Evolutionary conservation across 2,329 filamentous ascomycete genomes (phyloP), one percentile per base, ranked within the genome.

Genomic region (Penicillium sp.): DNA sequence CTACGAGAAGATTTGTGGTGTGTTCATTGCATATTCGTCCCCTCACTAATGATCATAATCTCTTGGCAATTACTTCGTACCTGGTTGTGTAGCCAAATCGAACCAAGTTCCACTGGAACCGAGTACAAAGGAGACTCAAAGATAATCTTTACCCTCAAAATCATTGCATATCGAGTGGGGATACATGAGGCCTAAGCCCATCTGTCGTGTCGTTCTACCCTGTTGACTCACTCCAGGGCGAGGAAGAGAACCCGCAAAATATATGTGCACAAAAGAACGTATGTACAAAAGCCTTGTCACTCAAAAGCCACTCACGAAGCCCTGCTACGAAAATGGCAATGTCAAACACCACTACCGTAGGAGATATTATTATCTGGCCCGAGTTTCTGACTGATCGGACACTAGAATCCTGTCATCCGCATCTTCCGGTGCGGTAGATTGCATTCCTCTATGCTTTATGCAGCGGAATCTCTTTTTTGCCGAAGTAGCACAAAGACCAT

Each of bases 91-190:
- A 2, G 19, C 37, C 37, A 41, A 22, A 5, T 21, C 5, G 5
- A 11, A 6, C 10, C 13, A 11, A 5, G 19, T 41, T 22, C 14
- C 37, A 37, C 33, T 37, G 9, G 16, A n/a, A 37, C 33, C 2
- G n/a, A 10, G 7, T 2, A 9, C 2, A 37, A n/a, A 9, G 8
- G 2, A 5, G 33, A 10, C 33, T 9, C 7, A 37, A 3, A 19
- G 16, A n/a, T 8, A 2, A 19, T 1, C 0, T 37, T 13, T 13
- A 13, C 1, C 4, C 16, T 19, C 2, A 9, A 8, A 37, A 1
- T 0, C 1, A 22, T 26, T 26, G 2, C 26, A 26, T 9, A 26
- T 26, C 26, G 24, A 26, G 24, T 26, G 2, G 26, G 7, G 7
- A 26, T 26, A 26, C 26, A 26, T 26, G 19, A 22, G n/a, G 19